Evolutionary conservation across 2,329 filamentous ascomycete species (phyloP).

Genomic region (Colletotrichum acutatum): DNA sequence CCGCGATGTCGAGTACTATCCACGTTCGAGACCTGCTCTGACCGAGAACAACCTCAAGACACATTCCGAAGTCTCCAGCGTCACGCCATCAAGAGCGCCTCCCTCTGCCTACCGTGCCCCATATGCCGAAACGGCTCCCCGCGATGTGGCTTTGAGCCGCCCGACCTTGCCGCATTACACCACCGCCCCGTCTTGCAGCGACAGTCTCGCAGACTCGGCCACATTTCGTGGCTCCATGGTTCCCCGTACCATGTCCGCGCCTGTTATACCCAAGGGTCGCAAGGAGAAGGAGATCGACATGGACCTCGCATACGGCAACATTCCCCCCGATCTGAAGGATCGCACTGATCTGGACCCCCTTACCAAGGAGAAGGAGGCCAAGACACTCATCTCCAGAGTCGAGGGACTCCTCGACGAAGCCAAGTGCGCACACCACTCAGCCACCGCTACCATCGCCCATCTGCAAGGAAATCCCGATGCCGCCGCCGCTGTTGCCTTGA

Average conservation of each 20-base stretch:
- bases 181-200: constrained; percentile 42
- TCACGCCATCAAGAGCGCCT: constrained; percentile 55
- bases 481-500: constrained; percentile 92
- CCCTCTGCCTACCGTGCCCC: constrained; percentile 51
- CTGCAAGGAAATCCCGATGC: constrained; percentile 77
- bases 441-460: constrained; percentile 85
- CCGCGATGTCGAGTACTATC: constrained; percentile 36
- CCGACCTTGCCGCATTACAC: constrained; percentile 35
- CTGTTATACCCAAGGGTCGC: constrained; percentile 44
- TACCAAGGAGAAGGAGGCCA: constrained; percentile 62
- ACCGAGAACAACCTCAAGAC: constrained; percentile 65
- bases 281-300: constrained; percentile 77
- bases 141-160: constrained; percentile 52
- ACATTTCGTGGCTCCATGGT: constrained; percentile 40
- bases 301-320: constrained; percentile 89
- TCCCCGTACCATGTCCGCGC: constrained; percentile 53
- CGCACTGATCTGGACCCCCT: constrained; percentile 58
- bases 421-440: constrained; percentile 88
- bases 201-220: constrained; percentile 32
- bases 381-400: constrained; percentile 75
- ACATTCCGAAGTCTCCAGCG: constrained; percentile 63
- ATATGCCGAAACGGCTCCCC: constrained; percentile 56
- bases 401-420: constrained; percentile 86
- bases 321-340: constrained; percentile 74
- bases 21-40: constrained; percentile 51